Evolutionary conservation across 345 rosid genomes (phyloP).

Genomic region (Pugionium dolabratum): DNA sequence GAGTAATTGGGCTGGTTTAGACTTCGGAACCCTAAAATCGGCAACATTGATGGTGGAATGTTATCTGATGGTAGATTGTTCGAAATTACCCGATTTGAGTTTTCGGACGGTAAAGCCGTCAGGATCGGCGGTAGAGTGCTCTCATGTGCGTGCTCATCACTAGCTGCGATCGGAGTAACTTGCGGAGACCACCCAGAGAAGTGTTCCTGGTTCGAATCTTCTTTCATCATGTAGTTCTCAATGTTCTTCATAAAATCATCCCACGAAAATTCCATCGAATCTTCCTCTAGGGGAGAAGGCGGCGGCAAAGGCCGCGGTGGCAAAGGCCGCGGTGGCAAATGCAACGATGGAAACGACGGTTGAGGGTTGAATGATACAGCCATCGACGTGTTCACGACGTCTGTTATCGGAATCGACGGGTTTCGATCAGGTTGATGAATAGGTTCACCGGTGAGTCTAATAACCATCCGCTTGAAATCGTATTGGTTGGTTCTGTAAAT

Average conservation of each 20-base stretch:
- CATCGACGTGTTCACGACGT: no score
- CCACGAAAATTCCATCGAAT: constrained; percentile 49
- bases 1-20: constrained; percentile 57
- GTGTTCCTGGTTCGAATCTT: constrained; percentile 43
- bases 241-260: constrained; percentile 53
- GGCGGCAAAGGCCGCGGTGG: constrained; percentile 37
- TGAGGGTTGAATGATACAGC: no score
- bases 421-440: not conserved
- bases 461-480: constrained; percentile 67
- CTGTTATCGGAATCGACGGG: no score
- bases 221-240: constrained; percentile 36
- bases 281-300: constrained; percentile 23
- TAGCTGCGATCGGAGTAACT: constrained; percentile 39
- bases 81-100: no score
- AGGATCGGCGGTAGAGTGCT: no score
- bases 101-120: no score
- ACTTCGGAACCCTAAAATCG: no score
- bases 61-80: no score
- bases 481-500: constrained; percentile 65
- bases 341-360: constrained; percentile 14
- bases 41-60: no score
- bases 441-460: constrained; percentile 49
- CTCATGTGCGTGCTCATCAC: constrained; percentile 14
- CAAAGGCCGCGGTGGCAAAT: no score
- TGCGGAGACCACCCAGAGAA: no score